phyloP scores from a whole-genome alignment of 116 monocot species.

The Papilionanthe hybrid region DNA sequence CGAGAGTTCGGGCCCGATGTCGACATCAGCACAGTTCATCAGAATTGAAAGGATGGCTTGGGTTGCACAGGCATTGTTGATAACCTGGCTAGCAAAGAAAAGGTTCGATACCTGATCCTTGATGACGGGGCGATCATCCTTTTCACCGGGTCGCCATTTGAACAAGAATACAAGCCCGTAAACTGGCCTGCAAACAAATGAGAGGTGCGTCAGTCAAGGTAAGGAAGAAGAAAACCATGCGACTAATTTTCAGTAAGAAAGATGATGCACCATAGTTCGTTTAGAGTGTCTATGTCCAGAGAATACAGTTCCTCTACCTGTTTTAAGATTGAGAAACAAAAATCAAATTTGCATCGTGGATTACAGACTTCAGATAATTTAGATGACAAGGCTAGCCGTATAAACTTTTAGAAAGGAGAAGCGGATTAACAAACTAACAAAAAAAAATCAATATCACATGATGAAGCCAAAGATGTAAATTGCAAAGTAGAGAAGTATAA shows the following conservation, averaged over 20 bases:
- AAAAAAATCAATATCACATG: too few species aligned
- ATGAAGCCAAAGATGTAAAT: too few species aligned
- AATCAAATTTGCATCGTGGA: background rate
- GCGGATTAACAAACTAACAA: too few species aligned
- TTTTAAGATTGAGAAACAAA: constrained; percentile 6
- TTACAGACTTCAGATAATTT: background rate
- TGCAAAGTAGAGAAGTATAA: too few species aligned
- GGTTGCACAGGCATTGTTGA: constrained; percentile 97
- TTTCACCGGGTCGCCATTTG: constrained; percentile 93
- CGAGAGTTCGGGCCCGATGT: constrained; percentile 86
- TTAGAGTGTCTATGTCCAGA: constrained; percentile 55
- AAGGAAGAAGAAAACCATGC: background rate
- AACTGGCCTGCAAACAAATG: constrained; percentile 52
- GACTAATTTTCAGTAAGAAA: background rate
- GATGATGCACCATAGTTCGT: constrained; percentile 37
- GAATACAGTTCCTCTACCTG: constrained; percentile 77
- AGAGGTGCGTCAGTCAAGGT: background rate
- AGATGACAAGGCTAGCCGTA: too few species aligned
- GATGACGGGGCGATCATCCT: constrained; percentile 63
- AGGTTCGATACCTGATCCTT: constrained; percentile 72
- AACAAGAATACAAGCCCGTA: constrained; percentile 91
- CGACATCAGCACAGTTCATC: constrained; percentile 73
- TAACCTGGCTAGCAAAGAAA: constrained; percentile 96
- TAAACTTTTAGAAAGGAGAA: too few species aligned
- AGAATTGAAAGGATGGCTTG: constrained; percentile 97